A percentile compares a stretch with the other conserved stretches of the same genome.
These are phyloP conservation scores for Aspergillus steynii DNA, from an alignment of 495 filamentous ascomycete genomes.

Conservation along the genomic window DNA sequence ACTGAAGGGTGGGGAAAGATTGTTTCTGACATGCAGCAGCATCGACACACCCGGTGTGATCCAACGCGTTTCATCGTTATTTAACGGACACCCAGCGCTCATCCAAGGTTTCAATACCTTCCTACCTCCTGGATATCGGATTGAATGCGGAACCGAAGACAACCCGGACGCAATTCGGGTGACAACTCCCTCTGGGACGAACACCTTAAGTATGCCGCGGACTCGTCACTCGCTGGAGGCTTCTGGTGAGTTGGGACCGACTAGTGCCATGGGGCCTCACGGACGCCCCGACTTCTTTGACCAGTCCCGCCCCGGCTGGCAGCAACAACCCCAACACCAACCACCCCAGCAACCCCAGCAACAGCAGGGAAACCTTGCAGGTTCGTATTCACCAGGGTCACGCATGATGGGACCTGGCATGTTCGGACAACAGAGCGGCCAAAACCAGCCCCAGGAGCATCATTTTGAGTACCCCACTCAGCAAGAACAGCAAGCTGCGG, in stretches of 20 bases:
- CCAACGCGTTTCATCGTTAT: conserved; percentile 92
- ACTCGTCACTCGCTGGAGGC: conserved; percentile 51
- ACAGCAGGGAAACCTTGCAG: conserved; percentile 27
- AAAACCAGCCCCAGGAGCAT: conserved; percentile 41
- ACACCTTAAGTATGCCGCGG: conserved; percentile 57
- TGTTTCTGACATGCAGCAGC: conserved; percentile 42
- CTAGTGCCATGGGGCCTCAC: conserved; percentile 35
- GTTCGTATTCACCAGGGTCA: conserved; percentile 47
- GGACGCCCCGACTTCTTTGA: conserved; percentile 48
- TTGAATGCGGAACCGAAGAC: conserved; percentile 89
- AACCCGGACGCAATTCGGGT: conserved; percentile 95
- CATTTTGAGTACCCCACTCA: conserved; percentile 47
- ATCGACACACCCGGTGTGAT: conserved; percentile 99
- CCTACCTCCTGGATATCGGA: conserved; percentile 92
- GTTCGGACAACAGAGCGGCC: conserved; percentile 40
- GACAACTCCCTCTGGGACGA: conserved; percentile 90
- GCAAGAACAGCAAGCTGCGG: conserved; percentile 51
- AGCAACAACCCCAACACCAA: conserved; percentile 51
- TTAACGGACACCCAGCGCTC: conserved; percentile 92
- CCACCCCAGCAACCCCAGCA: conserved; percentile 49
- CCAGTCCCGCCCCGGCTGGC: conserved; percentile 49
- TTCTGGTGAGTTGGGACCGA: conserved; percentile 34
- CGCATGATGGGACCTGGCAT: conserved; percentile 43
- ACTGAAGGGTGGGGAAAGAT: not conserved
- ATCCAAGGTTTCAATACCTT: conserved; percentile 99